These are phyloP conservation scores for Lichtheimia hyalospora DNA, from an alignment of 371 early-diverging fungal species.

Conservation along the genomic window DNA sequence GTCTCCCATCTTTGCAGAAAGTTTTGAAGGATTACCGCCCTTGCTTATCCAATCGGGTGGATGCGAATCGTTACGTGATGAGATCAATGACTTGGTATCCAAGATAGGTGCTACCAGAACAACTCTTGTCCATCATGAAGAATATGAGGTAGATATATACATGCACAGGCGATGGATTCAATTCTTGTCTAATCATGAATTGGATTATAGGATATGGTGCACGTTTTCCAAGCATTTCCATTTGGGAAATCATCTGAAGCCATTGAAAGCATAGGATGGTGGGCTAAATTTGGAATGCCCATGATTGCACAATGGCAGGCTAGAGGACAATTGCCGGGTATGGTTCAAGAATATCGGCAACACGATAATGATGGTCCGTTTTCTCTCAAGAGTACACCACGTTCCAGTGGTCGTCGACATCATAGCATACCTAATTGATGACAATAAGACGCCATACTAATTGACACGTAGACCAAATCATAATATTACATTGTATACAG, in stretches of 20 bases:
- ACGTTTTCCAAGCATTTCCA: constrained; percentile 60
- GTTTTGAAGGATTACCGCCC: constrained; percentile 52
- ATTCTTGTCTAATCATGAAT: background rate
- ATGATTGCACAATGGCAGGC: constrained; percentile 25
- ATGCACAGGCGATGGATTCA: background rate
- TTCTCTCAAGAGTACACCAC: constrained; percentile 9
- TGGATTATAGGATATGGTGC: constrained; percentile 47
- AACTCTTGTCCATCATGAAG: constrained; percentile 35
- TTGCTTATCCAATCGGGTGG: constrained; percentile 61
- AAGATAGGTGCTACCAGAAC: constrained; percentile 27
- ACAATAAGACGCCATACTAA: background rate
- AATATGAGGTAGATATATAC: constrained; percentile 27
- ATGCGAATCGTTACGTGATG: constrained; percentile 61
- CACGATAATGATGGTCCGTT: background rate
- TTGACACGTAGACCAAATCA: no score
- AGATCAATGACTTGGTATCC: constrained; percentile 32
- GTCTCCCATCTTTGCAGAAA: constrained; percentile 41
- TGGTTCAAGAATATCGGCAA: background rate
- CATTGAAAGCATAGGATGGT: constrained; percentile 42
- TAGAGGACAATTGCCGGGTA: constrained; percentile 7
- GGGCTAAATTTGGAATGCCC: constrained; percentile 27
- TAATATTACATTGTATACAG: no score
- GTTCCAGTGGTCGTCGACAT: constrained; percentile 12
- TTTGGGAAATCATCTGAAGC: constrained; percentile 49
- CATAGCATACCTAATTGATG: constrained; percentile 21